Conservation (phyloP, 306 rosid genomes). For the Biancaea sappan region DNA sequence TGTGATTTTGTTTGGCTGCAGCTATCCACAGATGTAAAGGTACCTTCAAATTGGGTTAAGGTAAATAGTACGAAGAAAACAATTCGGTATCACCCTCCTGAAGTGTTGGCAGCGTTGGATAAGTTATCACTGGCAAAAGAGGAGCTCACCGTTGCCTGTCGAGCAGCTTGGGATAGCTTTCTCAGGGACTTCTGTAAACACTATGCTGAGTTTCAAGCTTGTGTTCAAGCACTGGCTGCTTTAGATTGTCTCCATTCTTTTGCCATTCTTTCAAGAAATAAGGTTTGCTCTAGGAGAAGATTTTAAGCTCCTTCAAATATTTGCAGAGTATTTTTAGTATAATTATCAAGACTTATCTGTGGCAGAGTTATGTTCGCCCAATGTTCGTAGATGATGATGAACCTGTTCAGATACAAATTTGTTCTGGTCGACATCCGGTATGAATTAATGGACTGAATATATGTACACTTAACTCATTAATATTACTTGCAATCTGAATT, state of each 20-base stretch:
- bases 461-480: constrained; percentile 20
- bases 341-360: constrained; percentile 36
- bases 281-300: constrained; percentile 52
- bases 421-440: constrained; percentile 94
- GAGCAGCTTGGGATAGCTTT: constrained; percentile 86
- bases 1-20: constrained; percentile 46
- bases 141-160: constrained; percentile 69
- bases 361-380: constrained; percentile 80
- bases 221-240: constrained; percentile 89
- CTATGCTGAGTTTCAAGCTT: constrained; percentile 80
- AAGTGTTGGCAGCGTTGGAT: constrained; percentile 74
- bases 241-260: constrained; percentile 89
- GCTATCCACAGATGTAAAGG: constrained; percentile 75
- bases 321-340: background rate
- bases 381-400: constrained; percentile 62
- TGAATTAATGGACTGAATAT: constrained; percentile 31
- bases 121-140: constrained; percentile 73
- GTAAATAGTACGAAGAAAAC: constrained; percentile 88
- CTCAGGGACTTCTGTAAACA: constrained; percentile 64
- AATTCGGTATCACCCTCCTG: constrained; percentile 92
- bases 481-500: constrained; percentile 23
- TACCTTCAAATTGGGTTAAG: constrained; percentile 85
- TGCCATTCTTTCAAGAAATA: constrained; percentile 89
- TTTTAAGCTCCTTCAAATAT: constrained; percentile 29
- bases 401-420: constrained; percentile 76